Evolutionary conservation across 2,329 filamentous ascomycete species (phyloP).

Genomic region (Scedosporium minutisporum): DNA sequence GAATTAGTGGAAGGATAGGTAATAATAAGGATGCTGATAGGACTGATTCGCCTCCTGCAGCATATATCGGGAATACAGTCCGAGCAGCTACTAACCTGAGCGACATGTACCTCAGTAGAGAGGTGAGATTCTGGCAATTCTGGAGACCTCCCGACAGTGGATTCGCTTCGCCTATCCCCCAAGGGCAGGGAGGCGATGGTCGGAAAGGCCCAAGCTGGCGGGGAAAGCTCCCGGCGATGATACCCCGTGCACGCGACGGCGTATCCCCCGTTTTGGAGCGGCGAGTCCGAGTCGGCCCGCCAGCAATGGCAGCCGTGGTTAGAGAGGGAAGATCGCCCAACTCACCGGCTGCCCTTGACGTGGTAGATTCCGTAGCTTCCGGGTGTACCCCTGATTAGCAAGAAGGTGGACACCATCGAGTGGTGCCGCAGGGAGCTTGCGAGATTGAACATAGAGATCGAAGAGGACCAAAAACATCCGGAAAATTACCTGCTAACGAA

Average conservation of each 20-base stretch:
- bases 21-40: too few relatives aligned
- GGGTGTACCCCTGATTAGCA: constrained; percentile 64
- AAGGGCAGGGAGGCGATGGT: constrained; percentile 36
- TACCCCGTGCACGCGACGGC: too few relatives aligned
- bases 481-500: constrained; percentile 93
- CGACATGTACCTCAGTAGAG: constrained; percentile 37
- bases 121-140: constrained; percentile 49
- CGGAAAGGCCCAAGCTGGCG: constrained; percentile 32
- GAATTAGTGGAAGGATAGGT: too few relatives aligned
- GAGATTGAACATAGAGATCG: constrained; percentile 85
- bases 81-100: too few relatives aligned
- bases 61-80: too few relatives aligned
- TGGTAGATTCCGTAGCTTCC: constrained; percentile 61
- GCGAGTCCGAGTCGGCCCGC: constrained; percentile 51
- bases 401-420: too few relatives aligned
- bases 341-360: constrained; percentile 61
- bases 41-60: too few relatives aligned
- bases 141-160: constrained; percentile 54
- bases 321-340: constrained; percentile 72
- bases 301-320: constrained; percentile 78
- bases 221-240: constrained; percentile 42
- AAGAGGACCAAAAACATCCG: constrained; percentile 76
- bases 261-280: too few relatives aligned
- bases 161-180: constrained; percentile 52
- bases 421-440: constrained; percentile 82